Evolutionary conservation across 805 yeast species (phyloP), one percentile per base, ranked within the genome.

Genomic region (Candida nanaspora): DNA sequence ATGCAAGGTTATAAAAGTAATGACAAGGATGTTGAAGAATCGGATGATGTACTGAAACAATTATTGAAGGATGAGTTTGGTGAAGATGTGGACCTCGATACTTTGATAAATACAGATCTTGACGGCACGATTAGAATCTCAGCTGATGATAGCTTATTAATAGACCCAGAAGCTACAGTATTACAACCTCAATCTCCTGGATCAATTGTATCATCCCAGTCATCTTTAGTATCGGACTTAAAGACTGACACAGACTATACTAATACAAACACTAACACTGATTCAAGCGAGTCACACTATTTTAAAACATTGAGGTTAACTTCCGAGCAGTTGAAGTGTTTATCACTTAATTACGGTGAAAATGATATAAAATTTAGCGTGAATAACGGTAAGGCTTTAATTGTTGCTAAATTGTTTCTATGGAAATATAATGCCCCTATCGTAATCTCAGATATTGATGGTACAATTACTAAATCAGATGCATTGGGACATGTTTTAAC

Each of bases 381-480:
- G 35, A 84, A 83, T 47, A 80, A 82, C 51, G 95, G 96, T 21
- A 83, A 78, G 48, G 86, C 97, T 2, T 69, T 80, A 26, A 76
- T 91, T 10, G 68, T 66, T 10, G 79, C 96, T 0, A 78, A 82
- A 49, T 67, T 93, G 40, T 91, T 72, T 54, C 70, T 86, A 32
- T 93, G 98, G 98, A 78, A 80, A 47, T 72, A 81, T 49, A 71
- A 78, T 42, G 80, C 82, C 0, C 97, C 98, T 2, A 84, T 93
- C 33, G 98, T 93, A 6, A 91, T 93, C 21, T 86, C 96, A 8
- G 98, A 93, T 63, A 93, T 93, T 43, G 98, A 93, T 60, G 98
- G 98, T 15, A 93, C 98, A 2, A 93, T 93, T 49, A 93, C 98
- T 15, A 89, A 88, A 61, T 88, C 97, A 1, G 98, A 93, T 65